Conservation (phyloP, 148 eudicot species). For the Bassia scoparia region DNA sequence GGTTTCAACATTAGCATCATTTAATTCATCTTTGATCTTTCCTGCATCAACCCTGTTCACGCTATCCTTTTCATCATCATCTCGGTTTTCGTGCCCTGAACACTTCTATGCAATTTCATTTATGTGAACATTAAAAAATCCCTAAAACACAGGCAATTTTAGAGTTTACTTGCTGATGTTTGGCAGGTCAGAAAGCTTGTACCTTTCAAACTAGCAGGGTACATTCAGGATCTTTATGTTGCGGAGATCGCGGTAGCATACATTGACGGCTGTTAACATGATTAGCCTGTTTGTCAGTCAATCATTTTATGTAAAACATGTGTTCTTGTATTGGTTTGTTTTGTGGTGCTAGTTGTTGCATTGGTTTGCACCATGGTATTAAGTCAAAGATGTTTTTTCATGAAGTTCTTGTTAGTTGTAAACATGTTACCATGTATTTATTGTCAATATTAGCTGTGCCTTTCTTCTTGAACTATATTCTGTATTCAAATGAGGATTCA, state of each 20-base stretch:
- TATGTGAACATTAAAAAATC: no score
- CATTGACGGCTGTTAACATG: not conserved
- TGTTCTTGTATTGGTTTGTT: not conserved
- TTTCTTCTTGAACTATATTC: not conserved
- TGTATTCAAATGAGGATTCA: not conserved
- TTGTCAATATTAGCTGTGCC: not conserved
- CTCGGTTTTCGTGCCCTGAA: constrained; percentile 3
- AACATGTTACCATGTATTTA: not conserved
- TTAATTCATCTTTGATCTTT: not conserved
- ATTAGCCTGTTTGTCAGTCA: not conserved
- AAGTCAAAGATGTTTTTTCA: constrained; percentile 1
- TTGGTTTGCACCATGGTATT: not conserved
- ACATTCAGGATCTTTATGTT: not conserved
- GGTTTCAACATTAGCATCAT: not conserved
- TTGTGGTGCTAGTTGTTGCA: no score
- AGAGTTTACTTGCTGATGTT: not conserved
- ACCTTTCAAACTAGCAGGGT: not conserved
- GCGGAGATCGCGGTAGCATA: no score
- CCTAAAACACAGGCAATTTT: not conserved
- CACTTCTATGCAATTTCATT: constrained; percentile 6
- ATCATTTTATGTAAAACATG: not conserved
- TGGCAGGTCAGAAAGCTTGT: not conserved
- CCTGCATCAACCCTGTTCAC: not conserved
- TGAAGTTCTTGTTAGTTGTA: not conserved
- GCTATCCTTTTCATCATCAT: not conserved